Percentiles rank a stretch among this genome's conserved stretches.
Evolutionary conservation across 345 rosid genomes (phyloP).

Genomic region (Euphorbia lathyris): DNA sequence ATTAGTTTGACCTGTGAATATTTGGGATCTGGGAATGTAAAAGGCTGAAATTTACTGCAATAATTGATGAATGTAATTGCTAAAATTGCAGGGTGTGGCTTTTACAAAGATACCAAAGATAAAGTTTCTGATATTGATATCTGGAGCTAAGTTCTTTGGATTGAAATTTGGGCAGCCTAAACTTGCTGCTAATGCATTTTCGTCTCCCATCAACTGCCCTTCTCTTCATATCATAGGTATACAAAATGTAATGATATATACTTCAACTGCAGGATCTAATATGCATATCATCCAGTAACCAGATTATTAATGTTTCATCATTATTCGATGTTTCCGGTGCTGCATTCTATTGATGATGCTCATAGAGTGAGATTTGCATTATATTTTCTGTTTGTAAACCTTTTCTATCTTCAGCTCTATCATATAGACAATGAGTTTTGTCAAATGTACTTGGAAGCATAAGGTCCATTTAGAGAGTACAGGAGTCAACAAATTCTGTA

Average conservation of each 20-base stretch:
- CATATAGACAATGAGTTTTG: not conserved
- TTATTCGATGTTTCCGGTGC: not conserved
- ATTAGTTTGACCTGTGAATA: not conserved
- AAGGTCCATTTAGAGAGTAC: not conserved
- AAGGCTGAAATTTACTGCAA: not conserved
- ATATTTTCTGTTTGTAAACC: not conserved
- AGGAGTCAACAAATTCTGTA: not conserved
- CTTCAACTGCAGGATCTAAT: not conserved
- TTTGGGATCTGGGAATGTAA: not conserved
- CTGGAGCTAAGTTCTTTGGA: slow-evolving; percentile 44
- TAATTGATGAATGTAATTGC: not conserved
- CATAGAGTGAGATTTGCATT: not conserved
- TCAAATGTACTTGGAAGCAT: not conserved
- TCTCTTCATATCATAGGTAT: slow-evolving; percentile 65
- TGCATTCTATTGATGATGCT: not conserved
- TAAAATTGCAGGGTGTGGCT: slow-evolving; percentile 20
- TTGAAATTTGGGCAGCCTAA: slow-evolving; percentile 41
- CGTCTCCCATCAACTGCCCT: slow-evolving; percentile 47
- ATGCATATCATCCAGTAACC: not conserved
- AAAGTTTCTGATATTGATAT: slow-evolving; percentile 47
- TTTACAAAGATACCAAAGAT: slow-evolving; percentile 47
- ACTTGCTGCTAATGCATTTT: slow-evolving; percentile 48
- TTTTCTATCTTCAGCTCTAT: not conserved
- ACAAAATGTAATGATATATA: not conserved
- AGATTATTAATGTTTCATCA: not conserved